phyloP scores from a whole-genome alignment of 345 rosid genomes.

The Hibiscus trionum region DNA sequence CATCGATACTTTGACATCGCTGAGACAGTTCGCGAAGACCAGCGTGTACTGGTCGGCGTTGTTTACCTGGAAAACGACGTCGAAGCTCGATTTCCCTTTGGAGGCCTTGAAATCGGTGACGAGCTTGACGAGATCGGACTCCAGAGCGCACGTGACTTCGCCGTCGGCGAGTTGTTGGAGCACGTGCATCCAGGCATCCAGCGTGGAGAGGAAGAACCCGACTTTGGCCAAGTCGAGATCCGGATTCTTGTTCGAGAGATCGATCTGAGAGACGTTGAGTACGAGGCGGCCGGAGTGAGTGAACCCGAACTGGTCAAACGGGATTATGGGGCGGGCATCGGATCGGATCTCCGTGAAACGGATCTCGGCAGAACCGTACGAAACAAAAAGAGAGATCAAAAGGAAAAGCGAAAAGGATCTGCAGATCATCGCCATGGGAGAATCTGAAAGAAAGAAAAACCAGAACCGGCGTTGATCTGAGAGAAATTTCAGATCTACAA shows the following conservation, averaged over 20 bases:
- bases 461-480: neutral
- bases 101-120: slow-evolving; percentile 62
- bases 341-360: slow-evolving; percentile 67
- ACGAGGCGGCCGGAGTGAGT: slow-evolving; percentile 78
- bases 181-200: slow-evolving; percentile 72
- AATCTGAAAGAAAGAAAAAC: neutral
- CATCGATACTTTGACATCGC: slow-evolving; percentile 53
- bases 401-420: neutral
- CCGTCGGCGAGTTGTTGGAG: slow-evolving; percentile 59
- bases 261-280: slow-evolving; percentile 52
- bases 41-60: slow-evolving; percentile 78
- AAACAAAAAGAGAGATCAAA: neutral
- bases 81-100: slow-evolving; percentile 22
- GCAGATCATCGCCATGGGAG: slow-evolving; percentile 26
- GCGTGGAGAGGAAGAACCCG: slow-evolving; percentile 93
- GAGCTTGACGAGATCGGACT: slow-evolving; percentile 49
- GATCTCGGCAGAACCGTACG: slow-evolving; percentile 23
- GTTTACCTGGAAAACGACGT: slow-evolving; percentile 16
- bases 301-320: slow-evolving; percentile 82
- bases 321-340: slow-evolving; percentile 59
- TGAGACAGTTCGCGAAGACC: slow-evolving; percentile 77
- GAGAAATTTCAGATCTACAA: neutral
- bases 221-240: slow-evolving; percentile 57
- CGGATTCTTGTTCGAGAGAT: slow-evolving; percentile 35
- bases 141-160: slow-evolving; percentile 73